These are phyloP conservation scores for Buxus sempervirens DNA, from an alignment of 164 flowering plant species.

Conservation along the genomic window DNA sequence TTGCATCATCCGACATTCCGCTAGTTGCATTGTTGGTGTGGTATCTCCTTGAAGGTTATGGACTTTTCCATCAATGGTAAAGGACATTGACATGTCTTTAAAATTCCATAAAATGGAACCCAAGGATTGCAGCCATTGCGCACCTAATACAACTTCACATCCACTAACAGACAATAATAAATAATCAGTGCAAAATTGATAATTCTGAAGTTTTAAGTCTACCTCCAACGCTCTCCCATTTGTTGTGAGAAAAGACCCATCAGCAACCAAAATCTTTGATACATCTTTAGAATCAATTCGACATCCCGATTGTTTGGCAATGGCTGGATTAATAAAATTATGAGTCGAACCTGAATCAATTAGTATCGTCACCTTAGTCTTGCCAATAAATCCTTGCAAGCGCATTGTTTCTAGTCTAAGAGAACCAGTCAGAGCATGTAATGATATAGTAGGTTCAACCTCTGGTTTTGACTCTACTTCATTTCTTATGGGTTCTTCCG, in stretches of 20 bases:
- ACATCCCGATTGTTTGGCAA: neutral
- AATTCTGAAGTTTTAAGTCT: neutral
- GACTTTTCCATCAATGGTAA: neutral
- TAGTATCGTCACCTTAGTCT: too few relatives aligned
- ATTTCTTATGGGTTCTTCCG: too few relatives aligned
- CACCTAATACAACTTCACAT: neutral
- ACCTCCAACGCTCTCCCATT: neutral
- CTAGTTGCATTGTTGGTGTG: neutral
- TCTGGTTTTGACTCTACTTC: too few relatives aligned
- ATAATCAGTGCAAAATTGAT: too few relatives aligned
- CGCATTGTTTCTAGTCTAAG: too few relatives aligned
- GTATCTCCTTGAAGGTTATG: neutral
- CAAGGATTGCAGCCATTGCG: neutral
- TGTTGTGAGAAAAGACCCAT: neutral
- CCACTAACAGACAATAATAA: neutral
- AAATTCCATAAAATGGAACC: neutral
- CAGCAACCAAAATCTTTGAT: neutral
- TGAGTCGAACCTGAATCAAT: too few relatives aligned
- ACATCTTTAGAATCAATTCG: neutral
- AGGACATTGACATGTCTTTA: too few relatives aligned
- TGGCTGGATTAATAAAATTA: neutral
- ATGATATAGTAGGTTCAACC: too few relatives aligned
- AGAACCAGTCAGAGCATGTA: too few relatives aligned
- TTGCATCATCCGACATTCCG: neutral
- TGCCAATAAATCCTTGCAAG: too few relatives aligned